Percentiles rank a stretch among this genome's conserved stretches.
phyloP scores from a whole-genome alignment of 1,284 basidiomycete genomes.

The Leccinum huronense region DNA sequence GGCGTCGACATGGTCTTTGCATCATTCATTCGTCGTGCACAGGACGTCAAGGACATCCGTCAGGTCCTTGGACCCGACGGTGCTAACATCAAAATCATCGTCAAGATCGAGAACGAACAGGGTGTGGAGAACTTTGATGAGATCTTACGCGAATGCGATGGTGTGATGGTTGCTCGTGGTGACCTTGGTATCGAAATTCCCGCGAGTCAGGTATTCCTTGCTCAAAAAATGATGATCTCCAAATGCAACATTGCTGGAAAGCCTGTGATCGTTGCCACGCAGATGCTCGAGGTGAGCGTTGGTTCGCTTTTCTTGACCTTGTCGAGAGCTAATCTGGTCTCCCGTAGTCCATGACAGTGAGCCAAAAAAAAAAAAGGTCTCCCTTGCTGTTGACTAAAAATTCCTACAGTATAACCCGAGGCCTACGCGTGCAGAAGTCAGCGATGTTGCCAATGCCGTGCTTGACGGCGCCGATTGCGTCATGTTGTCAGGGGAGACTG shows the following conservation, averaged over 20 bases:
- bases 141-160: conserved; percentile 89
- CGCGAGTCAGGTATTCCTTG: conserved; percentile 95
- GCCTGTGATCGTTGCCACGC: conserved; percentile 98
- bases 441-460: conserved; percentile 97
- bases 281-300: conserved; percentile 91
- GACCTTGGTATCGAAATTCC: conserved; percentile 99
- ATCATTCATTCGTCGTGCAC: conserved; percentile 91
- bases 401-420: conserved; percentile 85
- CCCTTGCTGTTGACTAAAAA: conserved; percentile 15
- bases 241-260: conserved; percentile 98
- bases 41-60: conserved; percentile 92
- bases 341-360: conserved; percentile 87
- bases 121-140: conserved; percentile 98
- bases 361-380: conserved; percentile 21
- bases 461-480: conserved; percentile 97
- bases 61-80: conserved; percentile 89
- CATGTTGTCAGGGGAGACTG: conserved; percentile 98
- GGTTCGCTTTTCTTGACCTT: neutral
- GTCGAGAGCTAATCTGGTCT: conserved; percentile 16
- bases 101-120: conserved; percentile 99
- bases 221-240: conserved; percentile 99
- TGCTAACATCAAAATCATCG: conserved; percentile 94
- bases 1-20: conserved; percentile 99
- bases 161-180: conserved; percentile 98
- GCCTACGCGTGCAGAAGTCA: conserved; percentile 95